phyloP scores from a whole-genome alignment of 495 filamentous ascomycete species.

The Saxophila tyrrhenica region DNA sequence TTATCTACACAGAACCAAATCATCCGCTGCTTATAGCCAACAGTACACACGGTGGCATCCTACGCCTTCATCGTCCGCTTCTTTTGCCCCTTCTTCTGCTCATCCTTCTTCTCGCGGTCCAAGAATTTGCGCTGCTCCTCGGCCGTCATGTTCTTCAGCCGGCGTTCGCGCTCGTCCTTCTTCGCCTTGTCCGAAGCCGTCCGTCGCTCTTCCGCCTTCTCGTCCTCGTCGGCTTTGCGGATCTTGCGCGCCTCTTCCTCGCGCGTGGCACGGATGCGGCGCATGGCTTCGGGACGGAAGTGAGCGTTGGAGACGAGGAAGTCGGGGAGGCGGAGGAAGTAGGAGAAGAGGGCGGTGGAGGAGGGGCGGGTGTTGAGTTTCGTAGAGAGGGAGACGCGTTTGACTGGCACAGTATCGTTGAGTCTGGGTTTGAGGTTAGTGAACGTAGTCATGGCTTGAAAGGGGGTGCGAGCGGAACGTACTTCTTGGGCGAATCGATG shows the following conservation, averaged over 20 bases:
- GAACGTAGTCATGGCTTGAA: not conserved
- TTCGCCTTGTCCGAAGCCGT: slow-evolving; percentile 69
- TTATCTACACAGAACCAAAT: no score
- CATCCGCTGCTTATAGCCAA: no score
- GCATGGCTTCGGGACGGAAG: slow-evolving; percentile 80
- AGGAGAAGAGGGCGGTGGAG: slow-evolving; percentile 53
- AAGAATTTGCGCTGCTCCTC: slow-evolving; percentile 94
- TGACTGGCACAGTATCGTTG: slow-evolving; percentile 72
- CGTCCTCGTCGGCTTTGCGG: slow-evolving; percentile 71
- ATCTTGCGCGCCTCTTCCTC: slow-evolving; percentile 77
- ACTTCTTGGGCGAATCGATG: slow-evolving; percentile 79
- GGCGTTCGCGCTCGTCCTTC: slow-evolving; percentile 83
- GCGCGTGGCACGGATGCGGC: slow-evolving; percentile 66
- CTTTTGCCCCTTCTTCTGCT: slow-evolving; percentile 42
- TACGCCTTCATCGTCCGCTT: slow-evolving; percentile 17
- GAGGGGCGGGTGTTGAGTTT: slow-evolving; percentile 46
- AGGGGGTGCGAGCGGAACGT: slow-evolving; percentile 25
- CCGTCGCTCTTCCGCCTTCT: slow-evolving; percentile 82
- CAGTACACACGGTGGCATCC: no score
- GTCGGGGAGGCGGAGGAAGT: slow-evolving; percentile 78
- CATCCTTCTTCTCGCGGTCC: slow-evolving; percentile 81
- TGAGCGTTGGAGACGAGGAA: slow-evolving; percentile 61
- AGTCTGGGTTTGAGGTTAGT: slow-evolving; percentile 41
- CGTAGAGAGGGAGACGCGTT: slow-evolving; percentile 71
- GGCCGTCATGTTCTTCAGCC: slow-evolving; percentile 70